Conservation (phyloP, 2,329 filamentous ascomycete genomes). For the Sporothrix humicola region DNA sequence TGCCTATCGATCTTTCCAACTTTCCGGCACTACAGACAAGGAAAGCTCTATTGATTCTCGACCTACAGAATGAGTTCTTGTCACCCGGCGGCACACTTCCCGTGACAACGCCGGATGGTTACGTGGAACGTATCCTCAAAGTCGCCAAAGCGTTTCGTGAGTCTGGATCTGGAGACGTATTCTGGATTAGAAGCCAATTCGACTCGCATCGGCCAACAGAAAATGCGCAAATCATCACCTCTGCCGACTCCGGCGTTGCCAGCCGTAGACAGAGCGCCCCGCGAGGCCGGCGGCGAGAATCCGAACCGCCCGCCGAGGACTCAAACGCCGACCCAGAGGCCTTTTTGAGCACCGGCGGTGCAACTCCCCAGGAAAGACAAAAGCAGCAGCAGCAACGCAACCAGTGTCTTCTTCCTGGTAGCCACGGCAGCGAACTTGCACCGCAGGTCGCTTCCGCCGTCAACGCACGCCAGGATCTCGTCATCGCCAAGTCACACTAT, state of each 20-base stretch:
- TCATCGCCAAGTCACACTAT: slow-evolving; percentile 76
- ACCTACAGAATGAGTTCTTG: slow-evolving; percentile 91
- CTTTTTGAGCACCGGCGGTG: slow-evolving; percentile 39
- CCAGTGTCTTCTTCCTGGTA: slow-evolving; percentile 52
- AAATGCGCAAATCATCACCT: slow-evolving; percentile 57
- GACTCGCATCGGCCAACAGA: slow-evolving; percentile 64
- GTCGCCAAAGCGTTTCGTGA: slow-evolving; percentile 76
- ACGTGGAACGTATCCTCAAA: slow-evolving; percentile 68
- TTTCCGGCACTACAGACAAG: slow-evolving; percentile 64
- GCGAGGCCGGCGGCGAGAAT: slow-evolving; percentile 22
- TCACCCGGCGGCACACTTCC: slow-evolving; percentile 69
- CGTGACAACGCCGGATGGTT: slow-evolving; percentile 66
- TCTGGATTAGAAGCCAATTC: slow-evolving; percentile 85
- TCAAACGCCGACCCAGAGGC: slow-evolving; percentile 50
- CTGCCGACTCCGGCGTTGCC: slow-evolving; percentile 33
- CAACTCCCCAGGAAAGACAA: slow-evolving; percentile 43
- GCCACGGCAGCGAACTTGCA: slow-evolving; percentile 55
- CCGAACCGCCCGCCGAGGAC: slow-evolving; percentile 42
- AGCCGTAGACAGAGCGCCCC: not conserved
- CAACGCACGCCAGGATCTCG: slow-evolving; percentile 55
- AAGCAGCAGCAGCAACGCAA: slow-evolving; percentile 38
- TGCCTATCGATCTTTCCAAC: slow-evolving; percentile 61
- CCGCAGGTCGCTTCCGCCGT: slow-evolving; percentile 50
- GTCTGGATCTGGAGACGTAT: slow-evolving; percentile 69
- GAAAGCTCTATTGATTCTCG: slow-evolving; percentile 79